Percentiles rank a stretch among this genome's conserved stretches.
Evolutionary conservation across 306 rosid genomes (phyloP).

Genomic region (Citrullus colocynthis): DNA sequence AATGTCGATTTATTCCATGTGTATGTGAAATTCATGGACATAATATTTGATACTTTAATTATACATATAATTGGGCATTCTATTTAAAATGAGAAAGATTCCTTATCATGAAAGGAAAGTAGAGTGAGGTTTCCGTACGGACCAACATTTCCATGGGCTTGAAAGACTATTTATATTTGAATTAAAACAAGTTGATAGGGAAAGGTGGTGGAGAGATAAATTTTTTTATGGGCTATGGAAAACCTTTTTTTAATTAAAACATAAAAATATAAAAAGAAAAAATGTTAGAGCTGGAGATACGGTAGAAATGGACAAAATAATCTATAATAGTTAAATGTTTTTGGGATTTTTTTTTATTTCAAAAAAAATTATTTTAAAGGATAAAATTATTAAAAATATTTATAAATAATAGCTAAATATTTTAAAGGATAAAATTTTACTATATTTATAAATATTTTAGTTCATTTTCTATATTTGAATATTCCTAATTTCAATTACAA

Average conservation of each 20-base stretch:
- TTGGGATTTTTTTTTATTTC: not conserved
- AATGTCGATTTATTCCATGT: no score
- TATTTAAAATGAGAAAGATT: not conserved
- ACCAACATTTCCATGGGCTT: not conserved
- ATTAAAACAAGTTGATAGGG: not conserved
- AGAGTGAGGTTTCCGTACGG: not conserved
- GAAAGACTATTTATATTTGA: not conserved
- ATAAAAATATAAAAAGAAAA: not conserved
- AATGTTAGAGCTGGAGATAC: not conserved
- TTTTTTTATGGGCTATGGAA: not conserved
- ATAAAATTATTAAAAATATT: no score
- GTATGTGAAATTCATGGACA: no score
- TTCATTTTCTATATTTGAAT: no score
- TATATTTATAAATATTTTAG: no score
- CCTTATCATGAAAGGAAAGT: no score
- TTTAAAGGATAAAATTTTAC: no score
- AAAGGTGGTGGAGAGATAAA: not conserved
- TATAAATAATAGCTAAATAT: no score
- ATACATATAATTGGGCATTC: no score
- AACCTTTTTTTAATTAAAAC: not conserved
- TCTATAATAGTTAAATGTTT: not conserved
- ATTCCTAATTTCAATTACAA: not conserved
- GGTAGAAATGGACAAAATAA: not conserved
- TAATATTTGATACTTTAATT: no score
- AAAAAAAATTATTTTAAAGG: no score